Conservation (phyloP, 176 grass and related monocot genomes). For the Poa annua region DNA sequence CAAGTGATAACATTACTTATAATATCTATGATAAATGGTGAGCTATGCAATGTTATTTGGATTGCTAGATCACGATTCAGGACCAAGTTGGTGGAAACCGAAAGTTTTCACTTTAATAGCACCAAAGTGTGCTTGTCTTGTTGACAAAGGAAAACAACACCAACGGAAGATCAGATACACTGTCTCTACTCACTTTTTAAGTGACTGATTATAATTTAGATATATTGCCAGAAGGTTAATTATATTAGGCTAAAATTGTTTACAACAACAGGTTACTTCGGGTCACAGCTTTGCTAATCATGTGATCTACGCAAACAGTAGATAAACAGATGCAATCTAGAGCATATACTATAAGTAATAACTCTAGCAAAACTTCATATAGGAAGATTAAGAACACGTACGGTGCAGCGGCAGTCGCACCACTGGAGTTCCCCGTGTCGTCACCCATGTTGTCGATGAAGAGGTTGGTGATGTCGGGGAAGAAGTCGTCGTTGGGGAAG, state of each 20-base stretch:
- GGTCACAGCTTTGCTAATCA: background rate
- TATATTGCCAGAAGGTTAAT: background rate
- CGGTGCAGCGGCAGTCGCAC: no score
- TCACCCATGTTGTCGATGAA: no score
- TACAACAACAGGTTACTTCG: background rate
- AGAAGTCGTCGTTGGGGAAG: no score
- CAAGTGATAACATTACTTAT: slow-evolving; percentile 13
- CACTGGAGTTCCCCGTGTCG: no score
- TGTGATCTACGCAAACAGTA: no score
- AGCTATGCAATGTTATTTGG: background rate
- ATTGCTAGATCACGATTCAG: background rate
- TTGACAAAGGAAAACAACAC: background rate
- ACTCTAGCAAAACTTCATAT: no score
- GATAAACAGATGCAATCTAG: no score
- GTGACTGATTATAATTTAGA: background rate
- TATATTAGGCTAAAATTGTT: background rate
- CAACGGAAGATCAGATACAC: background rate
- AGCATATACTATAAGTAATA: no score
- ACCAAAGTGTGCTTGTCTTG: slow-evolving; percentile 12
- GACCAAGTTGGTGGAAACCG: background rate
- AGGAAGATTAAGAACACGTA: no score
- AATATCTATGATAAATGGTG: background rate
- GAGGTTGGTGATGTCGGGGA: no score
- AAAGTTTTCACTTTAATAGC: background rate
- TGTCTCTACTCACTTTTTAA: background rate